Percentiles rank a stretch among this genome's conserved stretches.
Evolutionary conservation across 108 stramenopile genomes (phyloP).

Genomic region (Pseudonitzschia delicatissima): DNA sequence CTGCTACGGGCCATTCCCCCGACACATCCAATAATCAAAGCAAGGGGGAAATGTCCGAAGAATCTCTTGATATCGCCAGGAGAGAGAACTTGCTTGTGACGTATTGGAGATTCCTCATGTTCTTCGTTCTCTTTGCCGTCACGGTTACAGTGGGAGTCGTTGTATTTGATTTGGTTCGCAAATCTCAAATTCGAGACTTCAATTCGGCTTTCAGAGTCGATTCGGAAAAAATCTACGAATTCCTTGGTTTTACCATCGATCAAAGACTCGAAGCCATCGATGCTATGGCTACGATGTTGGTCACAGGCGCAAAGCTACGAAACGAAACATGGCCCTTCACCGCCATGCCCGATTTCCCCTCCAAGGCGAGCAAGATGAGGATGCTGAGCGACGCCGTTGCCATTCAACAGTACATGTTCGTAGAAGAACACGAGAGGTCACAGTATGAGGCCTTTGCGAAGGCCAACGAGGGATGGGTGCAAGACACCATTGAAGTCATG

Average conservation of each 20-base stretch:
- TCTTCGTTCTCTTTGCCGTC: constrained; percentile 2
- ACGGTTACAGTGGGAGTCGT: background rate
- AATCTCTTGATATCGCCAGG: too few species aligned
- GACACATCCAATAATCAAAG: too few species aligned
- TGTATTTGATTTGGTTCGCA: background rate
- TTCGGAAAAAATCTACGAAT: constrained; percentile 11
- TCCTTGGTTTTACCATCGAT: constrained; percentile 7
- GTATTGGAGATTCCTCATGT: constrained; percentile 5
- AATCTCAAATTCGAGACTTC: constrained; percentile 7
- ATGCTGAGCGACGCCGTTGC: background rate
- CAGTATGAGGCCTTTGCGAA: background rate
- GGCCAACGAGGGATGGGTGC: background rate
- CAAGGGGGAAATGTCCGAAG: too few species aligned
- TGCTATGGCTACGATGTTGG: background rate
- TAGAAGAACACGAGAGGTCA: background rate
- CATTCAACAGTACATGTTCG: background rate
- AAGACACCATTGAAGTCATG: background rate
- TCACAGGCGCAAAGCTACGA: background rate
- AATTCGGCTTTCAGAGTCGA: background rate
- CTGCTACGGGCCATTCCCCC: too few species aligned
- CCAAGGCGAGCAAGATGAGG: background rate
- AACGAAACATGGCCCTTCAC: constrained; percentile 18
- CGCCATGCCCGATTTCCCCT: background rate
- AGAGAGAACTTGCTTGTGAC: constrained; percentile 11
- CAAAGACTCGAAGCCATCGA: constrained; percentile 1